phyloP scores from a whole-genome alignment of 106 monocot species.

The Acanthochlamys bracteata region DNA sequence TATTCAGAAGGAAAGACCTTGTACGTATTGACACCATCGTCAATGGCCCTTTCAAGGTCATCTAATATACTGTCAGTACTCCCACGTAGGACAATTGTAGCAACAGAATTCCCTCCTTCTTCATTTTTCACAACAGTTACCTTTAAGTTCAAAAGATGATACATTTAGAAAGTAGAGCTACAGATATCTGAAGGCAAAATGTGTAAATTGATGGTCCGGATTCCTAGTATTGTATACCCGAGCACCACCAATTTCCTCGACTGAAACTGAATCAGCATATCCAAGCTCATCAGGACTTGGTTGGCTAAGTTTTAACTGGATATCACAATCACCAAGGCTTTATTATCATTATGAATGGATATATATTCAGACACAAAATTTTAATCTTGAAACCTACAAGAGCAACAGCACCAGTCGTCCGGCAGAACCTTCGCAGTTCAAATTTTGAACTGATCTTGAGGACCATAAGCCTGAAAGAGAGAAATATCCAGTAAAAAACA shows the following conservation, averaged over 20 bases:
- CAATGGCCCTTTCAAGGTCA: constrained; percentile 97
- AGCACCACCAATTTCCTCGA: constrained; percentile 90
- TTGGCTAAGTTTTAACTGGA: constrained; percentile 82
- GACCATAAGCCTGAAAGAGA: constrained; percentile 73
- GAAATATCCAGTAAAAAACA: neutral
- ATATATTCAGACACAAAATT: neutral
- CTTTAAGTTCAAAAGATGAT: constrained; percentile 23
- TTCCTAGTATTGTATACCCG: constrained; percentile 34
- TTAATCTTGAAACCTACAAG: constrained; percentile 35
- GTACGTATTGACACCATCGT: constrained; percentile 99
- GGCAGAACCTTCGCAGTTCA: constrained; percentile 88
- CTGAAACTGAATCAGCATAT: constrained; percentile 85
- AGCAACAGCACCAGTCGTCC: constrained; percentile 90
- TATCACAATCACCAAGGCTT: constrained; percentile 3
- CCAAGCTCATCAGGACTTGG: constrained; percentile 91
- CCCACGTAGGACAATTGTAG: constrained; percentile 81
- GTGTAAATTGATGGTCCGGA: neutral
- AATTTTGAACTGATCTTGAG: constrained; percentile 95
- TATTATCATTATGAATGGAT: neutral
- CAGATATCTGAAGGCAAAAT: neutral
- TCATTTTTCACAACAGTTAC: constrained; percentile 95
- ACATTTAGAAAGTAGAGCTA: neutral
- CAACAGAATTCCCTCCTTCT: constrained; percentile 88
- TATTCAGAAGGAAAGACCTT: constrained; percentile 42
- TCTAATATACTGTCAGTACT: constrained; percentile 98